Evolutionary conservation across 768 basidiomycete species (phyloP).

Genomic region (Hydnomerulius pinastri): DNA sequence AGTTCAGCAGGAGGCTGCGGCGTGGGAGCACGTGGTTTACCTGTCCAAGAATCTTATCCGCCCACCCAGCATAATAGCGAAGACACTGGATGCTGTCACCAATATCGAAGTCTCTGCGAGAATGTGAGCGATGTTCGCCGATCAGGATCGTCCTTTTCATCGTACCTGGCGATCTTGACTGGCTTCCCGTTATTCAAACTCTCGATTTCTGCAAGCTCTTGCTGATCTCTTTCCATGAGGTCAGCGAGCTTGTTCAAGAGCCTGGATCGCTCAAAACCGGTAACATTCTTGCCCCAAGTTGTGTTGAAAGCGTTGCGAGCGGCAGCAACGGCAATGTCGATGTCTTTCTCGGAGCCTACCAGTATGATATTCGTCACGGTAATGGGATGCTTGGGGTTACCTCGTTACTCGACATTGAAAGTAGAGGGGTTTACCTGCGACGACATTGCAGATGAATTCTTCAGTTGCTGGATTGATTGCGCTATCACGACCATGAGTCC

Average conservation of each 20-base stretch:
- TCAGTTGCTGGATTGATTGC: slow-evolving; percentile 85
- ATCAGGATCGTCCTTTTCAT: slow-evolving; percentile 35
- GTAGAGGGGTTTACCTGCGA: slow-evolving; percentile 46
- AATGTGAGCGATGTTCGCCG: slow-evolving; percentile 3
- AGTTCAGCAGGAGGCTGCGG: background rate
- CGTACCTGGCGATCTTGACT: slow-evolving; percentile 56
- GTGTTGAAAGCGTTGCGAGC: slow-evolving; percentile 83
- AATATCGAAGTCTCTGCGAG: slow-evolving; percentile 73
- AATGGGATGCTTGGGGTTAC: slow-evolving; percentile 1
- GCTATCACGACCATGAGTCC: slow-evolving; percentile 38
- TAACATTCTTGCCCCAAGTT: slow-evolving; percentile 87
- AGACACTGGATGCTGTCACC: slow-evolving; percentile 76
- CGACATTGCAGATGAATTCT: slow-evolving; percentile 66
- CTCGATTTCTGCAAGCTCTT: slow-evolving; percentile 84
- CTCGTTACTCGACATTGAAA: background rate
- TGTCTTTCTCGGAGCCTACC: slow-evolving; percentile 75
- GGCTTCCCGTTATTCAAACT: slow-evolving; percentile 91
- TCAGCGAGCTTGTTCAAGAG: slow-evolving; percentile 86
- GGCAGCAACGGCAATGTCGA: slow-evolving; percentile 81
- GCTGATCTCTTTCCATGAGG: slow-evolving; percentile 81
- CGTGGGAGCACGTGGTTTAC: slow-evolving; percentile 35
- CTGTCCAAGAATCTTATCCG: slow-evolving; percentile 91
- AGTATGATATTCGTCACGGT: slow-evolving; percentile 2
- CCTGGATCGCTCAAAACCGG: slow-evolving; percentile 79
- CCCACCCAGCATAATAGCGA: slow-evolving; percentile 94